These are phyloP conservation scores for Xerocomellus intermedius DNA, from an alignment of 768 basidiomycete genomes.

Conservation along the genomic window DNA sequence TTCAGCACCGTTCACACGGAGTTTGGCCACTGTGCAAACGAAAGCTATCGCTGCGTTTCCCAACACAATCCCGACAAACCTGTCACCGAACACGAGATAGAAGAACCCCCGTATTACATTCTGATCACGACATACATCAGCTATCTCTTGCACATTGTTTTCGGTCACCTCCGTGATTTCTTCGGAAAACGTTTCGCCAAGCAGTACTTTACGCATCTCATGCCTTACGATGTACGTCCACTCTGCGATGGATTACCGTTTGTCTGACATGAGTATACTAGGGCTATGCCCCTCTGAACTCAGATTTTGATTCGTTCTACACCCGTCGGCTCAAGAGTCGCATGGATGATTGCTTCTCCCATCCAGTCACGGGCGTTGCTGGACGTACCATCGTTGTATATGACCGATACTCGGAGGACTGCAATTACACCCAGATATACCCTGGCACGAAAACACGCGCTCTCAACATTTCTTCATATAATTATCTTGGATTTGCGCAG, in stretches of 20 bases:
- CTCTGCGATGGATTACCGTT: background rate
- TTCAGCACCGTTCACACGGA: slow-evolving; percentile 83
- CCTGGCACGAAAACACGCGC: slow-evolving; percentile 83
- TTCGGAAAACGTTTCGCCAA: slow-evolving; percentile 81
- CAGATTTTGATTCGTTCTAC: slow-evolving; percentile 99
- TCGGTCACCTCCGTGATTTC: slow-evolving; percentile 95
- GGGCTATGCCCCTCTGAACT: slow-evolving; percentile 96
- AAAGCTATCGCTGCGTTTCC: slow-evolving; percentile 64
- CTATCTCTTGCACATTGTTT: slow-evolving; percentile 86
- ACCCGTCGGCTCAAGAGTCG: slow-evolving; percentile 92
- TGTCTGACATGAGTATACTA: slow-evolving; percentile 33
- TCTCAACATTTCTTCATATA: slow-evolving; percentile 97
- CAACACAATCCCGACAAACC: slow-evolving; percentile 49
- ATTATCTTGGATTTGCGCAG: slow-evolving; percentile 98
- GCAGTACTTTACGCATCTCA: slow-evolving; percentile 72
- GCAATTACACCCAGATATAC: slow-evolving; percentile 72
- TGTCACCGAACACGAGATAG: slow-evolving; percentile 56
- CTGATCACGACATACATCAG: slow-evolving; percentile 89
- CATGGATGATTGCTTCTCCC: slow-evolving; percentile 92
- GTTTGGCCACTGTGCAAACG: slow-evolving; percentile 87
- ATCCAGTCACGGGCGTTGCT: slow-evolving; percentile 92
- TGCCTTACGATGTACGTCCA: slow-evolving; percentile 76
- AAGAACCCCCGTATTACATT: slow-evolving; percentile 92
- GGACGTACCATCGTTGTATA: slow-evolving; percentile 87
- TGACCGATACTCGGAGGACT: slow-evolving; percentile 81